Percentiles rank a stretch among this genome's conserved stretches.
Evolutionary conservation across 805 yeast species (phyloP).

Genomic region (Debaryomyces hansenii): DNA sequence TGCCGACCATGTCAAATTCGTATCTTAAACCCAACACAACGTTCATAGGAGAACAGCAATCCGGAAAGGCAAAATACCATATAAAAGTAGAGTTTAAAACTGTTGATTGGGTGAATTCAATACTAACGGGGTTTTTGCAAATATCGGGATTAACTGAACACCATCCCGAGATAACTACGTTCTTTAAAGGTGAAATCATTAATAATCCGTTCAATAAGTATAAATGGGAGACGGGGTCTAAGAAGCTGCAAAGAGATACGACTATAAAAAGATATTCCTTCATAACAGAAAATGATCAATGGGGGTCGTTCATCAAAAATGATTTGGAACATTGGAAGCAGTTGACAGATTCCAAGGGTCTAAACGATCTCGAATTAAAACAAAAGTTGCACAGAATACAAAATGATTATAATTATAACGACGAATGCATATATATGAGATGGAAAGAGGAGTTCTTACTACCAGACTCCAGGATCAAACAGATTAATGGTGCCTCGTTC

Average conservation of each 20-base stretch:
- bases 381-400: conserved; percentile 29
- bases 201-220: conserved; percentile 43
- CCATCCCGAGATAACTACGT: conserved; percentile 66
- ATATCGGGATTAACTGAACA: conserved; percentile 65
- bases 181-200: conserved; percentile 70
- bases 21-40: conserved; percentile 61
- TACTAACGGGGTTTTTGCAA: conserved; percentile 58
- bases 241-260: conserved; percentile 8
- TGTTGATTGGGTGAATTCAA: conserved; percentile 59
- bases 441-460: conserved; percentile 92
- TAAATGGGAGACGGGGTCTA: conserved; percentile 17
- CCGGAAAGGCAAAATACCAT: conserved; percentile 63
- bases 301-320: conserved; percentile 49
- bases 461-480: conserved; percentile 70
- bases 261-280: conserved; percentile 45
- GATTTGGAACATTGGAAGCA: conserved; percentile 54
- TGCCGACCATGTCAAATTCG: conserved; percentile 35
- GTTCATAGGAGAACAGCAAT: conserved; percentile 69
- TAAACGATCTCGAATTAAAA: conserved; percentile 38
- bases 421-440: conserved; percentile 68
- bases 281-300: conserved; percentile 54
- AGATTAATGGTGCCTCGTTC: conserved; percentile 73
- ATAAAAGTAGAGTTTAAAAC: conserved; percentile 68
- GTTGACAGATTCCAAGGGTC: conserved; percentile 48
- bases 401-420: conserved; percentile 26